These are phyloP conservation scores for Umbelopsis isabellina DNA, from an alignment of 192 early-diverging fungal genomes.

Conservation along the genomic window DNA sequence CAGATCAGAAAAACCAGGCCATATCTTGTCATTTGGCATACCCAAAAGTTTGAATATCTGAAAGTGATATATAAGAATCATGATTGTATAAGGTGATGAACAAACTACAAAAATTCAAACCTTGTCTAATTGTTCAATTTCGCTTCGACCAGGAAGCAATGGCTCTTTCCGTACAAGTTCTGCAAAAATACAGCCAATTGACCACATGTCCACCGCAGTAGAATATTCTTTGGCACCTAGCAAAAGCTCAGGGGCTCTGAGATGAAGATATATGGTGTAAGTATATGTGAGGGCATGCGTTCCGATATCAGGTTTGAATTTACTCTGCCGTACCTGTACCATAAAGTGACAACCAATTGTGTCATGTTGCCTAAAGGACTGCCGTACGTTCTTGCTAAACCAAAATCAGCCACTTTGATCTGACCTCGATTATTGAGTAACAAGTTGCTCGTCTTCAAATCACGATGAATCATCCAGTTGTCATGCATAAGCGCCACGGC, in stretches of 20 bases:
- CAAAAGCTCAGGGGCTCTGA: slow-evolving; percentile 65
- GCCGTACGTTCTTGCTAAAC: slow-evolving; percentile 65
- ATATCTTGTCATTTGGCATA: slow-evolving; percentile 76
- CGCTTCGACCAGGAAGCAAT: slow-evolving; percentile 77
- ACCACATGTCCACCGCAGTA: slow-evolving; percentile 85
- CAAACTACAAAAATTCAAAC: slow-evolving; percentile 31
- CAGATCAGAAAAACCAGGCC: slow-evolving; percentile 71
- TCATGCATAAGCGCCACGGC: slow-evolving; percentile 66
- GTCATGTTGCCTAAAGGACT: slow-evolving; percentile 67
- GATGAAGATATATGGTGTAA: too few species aligned
- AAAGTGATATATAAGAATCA: not conserved
- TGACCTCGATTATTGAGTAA: slow-evolving; percentile 61
- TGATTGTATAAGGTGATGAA: not conserved
- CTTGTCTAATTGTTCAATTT: slow-evolving; percentile 77
- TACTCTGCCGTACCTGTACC: slow-evolving; percentile 60
- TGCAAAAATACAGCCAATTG: slow-evolving; percentile 96
- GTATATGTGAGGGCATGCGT: not conserved
- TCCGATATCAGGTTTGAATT: not conserved
- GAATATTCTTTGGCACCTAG: slow-evolving; percentile 64
- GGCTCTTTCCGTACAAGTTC: slow-evolving; percentile 89
- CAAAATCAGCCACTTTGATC: slow-evolving; percentile 75
- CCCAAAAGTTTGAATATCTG: slow-evolving; percentile 89
- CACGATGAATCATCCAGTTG: slow-evolving; percentile 72
- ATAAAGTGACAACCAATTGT: slow-evolving; percentile 69
- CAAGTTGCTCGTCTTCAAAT: slow-evolving; percentile 69